Percentiles rank a stretch among this genome's conserved stretches.
Evolutionary conservation across 164 flowering plant species (phyloP).

Genomic region (Umbellularia californica): DNA sequence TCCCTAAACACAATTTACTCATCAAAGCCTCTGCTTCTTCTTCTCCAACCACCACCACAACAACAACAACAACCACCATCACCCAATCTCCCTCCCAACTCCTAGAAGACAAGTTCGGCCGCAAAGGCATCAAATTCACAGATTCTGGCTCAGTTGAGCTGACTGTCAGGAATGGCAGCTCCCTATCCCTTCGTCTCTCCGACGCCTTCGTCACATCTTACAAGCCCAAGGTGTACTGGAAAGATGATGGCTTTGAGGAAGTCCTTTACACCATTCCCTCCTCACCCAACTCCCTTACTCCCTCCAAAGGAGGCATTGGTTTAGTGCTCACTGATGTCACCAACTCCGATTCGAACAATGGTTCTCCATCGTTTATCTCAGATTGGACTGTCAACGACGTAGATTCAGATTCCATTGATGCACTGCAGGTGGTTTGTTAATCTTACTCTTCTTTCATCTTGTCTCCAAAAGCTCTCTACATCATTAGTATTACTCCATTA

Average conservation of each 20-base stretch:
- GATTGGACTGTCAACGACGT: constrained; percentile 74
- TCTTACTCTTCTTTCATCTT: background rate
- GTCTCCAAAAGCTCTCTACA: too few species aligned
- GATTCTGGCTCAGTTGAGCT: constrained; percentile 53
- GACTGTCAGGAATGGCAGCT: constrained; percentile 83
- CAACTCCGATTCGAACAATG: constrained; percentile 26
- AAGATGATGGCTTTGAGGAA: constrained; percentile 81
- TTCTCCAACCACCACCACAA: background rate
- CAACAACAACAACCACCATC: constrained; percentile 10
- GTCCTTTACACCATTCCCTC: constrained; percentile 62
- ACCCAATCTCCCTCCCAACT: constrained; percentile 18
- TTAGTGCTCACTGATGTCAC: constrained; percentile 60
- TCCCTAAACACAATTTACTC: constrained; percentile 18
- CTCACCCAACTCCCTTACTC: constrained; percentile 11
- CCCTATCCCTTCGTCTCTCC: constrained; percentile 51
- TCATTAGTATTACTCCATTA: too few species aligned
- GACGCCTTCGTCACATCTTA: constrained; percentile 75
- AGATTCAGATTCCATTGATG: constrained; percentile 86
- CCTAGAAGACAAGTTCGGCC: constrained; percentile 64
- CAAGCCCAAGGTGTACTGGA: constrained; percentile 85
- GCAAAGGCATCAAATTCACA: constrained; percentile 72
- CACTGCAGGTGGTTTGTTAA: constrained; percentile 64
- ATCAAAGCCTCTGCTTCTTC: constrained; percentile 11
- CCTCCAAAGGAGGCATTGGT: constrained; percentile 67
- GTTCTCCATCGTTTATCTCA: constrained; percentile 23